These are phyloP conservation scores for Phylloporus rhodoxanthus DNA, from an alignment of 768 basidiomycete genomes.

Conservation along the genomic window DNA sequence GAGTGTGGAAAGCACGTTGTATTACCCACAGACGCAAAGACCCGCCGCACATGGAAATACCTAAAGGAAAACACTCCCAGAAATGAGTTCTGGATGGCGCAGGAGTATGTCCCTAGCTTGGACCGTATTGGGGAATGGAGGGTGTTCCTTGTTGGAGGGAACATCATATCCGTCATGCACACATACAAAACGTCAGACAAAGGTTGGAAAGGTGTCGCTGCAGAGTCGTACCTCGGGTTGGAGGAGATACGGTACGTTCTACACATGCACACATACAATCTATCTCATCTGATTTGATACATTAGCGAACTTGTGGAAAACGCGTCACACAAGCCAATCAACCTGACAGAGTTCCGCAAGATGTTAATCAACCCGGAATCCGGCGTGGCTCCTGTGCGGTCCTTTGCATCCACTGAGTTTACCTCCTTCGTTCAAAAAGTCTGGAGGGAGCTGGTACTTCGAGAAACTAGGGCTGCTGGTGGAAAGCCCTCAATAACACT, in stretches of 20 bases:
- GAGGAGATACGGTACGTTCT: background rate
- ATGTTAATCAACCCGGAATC: background rate
- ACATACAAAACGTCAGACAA: background rate
- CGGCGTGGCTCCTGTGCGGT: background rate
- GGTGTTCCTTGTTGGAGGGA: background rate
- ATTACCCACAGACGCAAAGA: background rate
- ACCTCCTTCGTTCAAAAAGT: background rate
- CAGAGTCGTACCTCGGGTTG: background rate
- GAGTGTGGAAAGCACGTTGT: background rate
- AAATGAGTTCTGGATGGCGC: conserved; percentile 1
- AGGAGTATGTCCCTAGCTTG: conserved; percentile 2
- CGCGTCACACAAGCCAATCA: background rate
- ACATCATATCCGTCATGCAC: background rate
- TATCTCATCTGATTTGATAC: too few species aligned
- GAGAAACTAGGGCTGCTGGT: background rate
- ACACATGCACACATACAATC: too few species aligned
- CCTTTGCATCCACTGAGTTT: too few species aligned
- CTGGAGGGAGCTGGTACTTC: background rate
- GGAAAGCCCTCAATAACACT: background rate
- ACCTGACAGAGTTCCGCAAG: background rate
- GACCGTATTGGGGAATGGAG: background rate
- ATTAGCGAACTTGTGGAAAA: background rate
- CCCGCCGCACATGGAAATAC: background rate
- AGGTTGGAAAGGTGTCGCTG: background rate
- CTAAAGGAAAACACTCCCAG: background rate